These are phyloP conservation scores for Pseudopyrenochaeta lycopersici DNA, from an alignment of 2,329 filamentous ascomycete species.

Conservation along the genomic window DNA sequence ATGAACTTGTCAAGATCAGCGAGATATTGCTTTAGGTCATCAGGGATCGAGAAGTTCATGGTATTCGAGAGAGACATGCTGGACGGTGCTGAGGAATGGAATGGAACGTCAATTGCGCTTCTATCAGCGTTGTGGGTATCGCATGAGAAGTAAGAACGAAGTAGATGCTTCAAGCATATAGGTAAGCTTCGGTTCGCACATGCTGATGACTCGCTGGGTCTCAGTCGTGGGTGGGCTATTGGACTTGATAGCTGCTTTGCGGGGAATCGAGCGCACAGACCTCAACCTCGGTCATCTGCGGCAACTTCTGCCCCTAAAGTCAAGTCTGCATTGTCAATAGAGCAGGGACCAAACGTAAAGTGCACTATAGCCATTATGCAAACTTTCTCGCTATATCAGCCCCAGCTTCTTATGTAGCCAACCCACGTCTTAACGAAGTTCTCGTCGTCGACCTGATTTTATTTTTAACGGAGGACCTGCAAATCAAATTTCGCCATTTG, in stretches of 20 bases:
- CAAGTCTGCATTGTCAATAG: too few relatives aligned
- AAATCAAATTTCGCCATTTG: too few relatives aligned
- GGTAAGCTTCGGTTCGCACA: slow-evolving; percentile 27
- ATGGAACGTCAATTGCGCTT: background rate
- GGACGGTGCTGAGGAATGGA: background rate
- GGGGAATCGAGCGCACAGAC: slow-evolving; percentile 25
- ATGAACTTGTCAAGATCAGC: slow-evolving; percentile 66
- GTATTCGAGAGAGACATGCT: slow-evolving; percentile 8
- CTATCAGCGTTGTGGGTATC: slow-evolving; percentile 12
- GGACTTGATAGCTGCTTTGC: slow-evolving; percentile 14
- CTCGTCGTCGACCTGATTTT: too few relatives aligned
- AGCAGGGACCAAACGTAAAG: too few relatives aligned
- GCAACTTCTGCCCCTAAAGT: background rate
- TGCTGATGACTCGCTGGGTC: slow-evolving; percentile 39
- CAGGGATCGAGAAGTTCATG: slow-evolving; percentile 61
- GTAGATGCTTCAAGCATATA: slow-evolving; percentile 10
- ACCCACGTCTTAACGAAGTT: too few relatives aligned
- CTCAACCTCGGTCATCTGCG: slow-evolving; percentile 16
- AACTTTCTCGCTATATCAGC: too few relatives aligned
- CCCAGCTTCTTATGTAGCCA: too few relatives aligned
- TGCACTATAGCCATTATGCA: too few relatives aligned
- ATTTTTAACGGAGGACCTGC: too few relatives aligned
- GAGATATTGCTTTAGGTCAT: slow-evolving; percentile 59
- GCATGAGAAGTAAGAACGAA: background rate
- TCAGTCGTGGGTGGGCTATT: slow-evolving; percentile 27